Evolutionary conservation across 2,329 filamentous ascomycete species (phyloP), one percentile per base, ranked within the genome.

Genomic region (Teratosphaeria nubilosa): DNA sequence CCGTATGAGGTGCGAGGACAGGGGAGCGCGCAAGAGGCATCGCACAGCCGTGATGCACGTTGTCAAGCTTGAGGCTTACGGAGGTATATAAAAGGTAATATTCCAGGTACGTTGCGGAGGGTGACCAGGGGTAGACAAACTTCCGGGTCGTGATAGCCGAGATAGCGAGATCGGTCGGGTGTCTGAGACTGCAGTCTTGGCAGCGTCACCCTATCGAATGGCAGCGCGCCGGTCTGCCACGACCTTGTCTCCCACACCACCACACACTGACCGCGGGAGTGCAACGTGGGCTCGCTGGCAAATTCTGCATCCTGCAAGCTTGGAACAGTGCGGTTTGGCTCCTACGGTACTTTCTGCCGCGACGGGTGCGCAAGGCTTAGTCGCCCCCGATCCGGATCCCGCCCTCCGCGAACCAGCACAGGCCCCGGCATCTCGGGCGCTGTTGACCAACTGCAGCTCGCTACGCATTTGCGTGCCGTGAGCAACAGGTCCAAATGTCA

Each of bases 401-500:
- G 41, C 41, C 41, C 16, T 48, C 20, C 41, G 41, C 41, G 41
- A 9, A 48, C 41, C 41, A 48, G 41, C 41, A 11, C 41, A 22
- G 7, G n/a, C n/a, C 41, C 20, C 41, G 41, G 41, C 41, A 48
- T 22, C 9, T 9, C 41, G n/a, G 4, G 16, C 9, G 41, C 20
- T 48, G 41, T 48, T 20, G 20, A 55, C 53, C 56, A 54, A 53
- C 45, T 48, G 51, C 56, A 25, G 25, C 56, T 24, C 16, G n/a
- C 50, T 5, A 20, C 51, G 48, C 51, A 13, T 27, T 51, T 53
- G 53, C 25, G 52, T 27, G 57, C 55, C 41, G 20, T 48, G 41
- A 22, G 53, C 53, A 45, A 54, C 41, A 24, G 24, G 54, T 34
- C 48, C 45, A 27, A 53, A 56, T 59, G 57, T 59, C 54, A 59